Evolutionary conservation across 768 basidiomycete genomes (phyloP).

Genomic region (Auriscalpium microsporum): DNA sequence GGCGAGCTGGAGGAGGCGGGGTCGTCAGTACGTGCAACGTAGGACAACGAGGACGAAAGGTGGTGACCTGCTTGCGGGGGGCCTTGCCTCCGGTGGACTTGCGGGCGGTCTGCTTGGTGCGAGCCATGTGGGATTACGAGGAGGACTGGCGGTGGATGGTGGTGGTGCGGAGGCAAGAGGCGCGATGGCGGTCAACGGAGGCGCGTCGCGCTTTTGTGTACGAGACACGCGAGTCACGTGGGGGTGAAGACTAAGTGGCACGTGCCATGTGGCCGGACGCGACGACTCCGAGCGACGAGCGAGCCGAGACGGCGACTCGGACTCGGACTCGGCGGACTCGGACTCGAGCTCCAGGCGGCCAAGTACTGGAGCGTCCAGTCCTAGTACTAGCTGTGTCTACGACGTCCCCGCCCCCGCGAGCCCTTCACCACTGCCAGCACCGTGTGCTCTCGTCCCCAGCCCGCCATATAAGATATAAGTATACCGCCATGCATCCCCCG

Average conservation of each 20-base stretch:
- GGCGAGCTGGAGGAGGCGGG: conserved; percentile 46
- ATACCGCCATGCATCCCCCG: too few relatives aligned
- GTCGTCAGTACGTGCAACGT: background rate
- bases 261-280: too few relatives aligned
- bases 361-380: too few relatives aligned
- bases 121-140: conserved; percentile 38
- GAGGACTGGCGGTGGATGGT: conserved; percentile 6
- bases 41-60: background rate
- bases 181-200: conserved; percentile 12
- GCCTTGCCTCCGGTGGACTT: conserved; percentile 61
- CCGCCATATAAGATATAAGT: too few relatives aligned
- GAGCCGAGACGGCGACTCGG: too few relatives aligned
- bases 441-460: too few relatives aligned
- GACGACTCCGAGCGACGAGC: too few relatives aligned
- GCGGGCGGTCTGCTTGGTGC: conserved; percentile 67
- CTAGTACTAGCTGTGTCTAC: too few relatives aligned
- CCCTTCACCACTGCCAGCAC: too few relatives aligned
- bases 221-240: conserved; percentile 19
- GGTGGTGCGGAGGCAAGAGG: conserved; percentile 19
- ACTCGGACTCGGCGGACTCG: too few relatives aligned
- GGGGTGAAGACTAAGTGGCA: background rate
- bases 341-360: too few relatives aligned
- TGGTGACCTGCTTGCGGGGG: conserved; percentile 24
- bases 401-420: too few relatives aligned
- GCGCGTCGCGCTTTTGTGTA: conserved; percentile 19